Percentiles rank a stretch among this genome's conserved stretches.
These are phyloP conservation scores for Canavalia ensiformis DNA, from an alignment of 306 rosid species.

Conservation along the genomic window DNA sequence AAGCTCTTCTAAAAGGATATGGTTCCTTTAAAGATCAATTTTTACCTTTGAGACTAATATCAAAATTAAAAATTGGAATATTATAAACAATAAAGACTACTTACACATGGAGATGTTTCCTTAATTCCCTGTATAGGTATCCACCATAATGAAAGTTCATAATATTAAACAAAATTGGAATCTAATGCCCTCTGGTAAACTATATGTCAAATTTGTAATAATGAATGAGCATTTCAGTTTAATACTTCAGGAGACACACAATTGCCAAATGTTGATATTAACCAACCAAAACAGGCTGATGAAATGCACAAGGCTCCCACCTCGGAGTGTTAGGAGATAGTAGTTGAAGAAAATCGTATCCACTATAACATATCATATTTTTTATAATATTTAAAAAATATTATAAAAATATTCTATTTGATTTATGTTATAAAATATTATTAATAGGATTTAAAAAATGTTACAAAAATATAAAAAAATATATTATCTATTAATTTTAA, in stretches of 20 bases:
- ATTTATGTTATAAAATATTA: too few relatives aligned
- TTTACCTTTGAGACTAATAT: conserved; percentile 30
- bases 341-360: too few relatives aligned
- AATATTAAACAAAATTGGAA: conserved; percentile 12
- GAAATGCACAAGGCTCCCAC: too few relatives aligned
- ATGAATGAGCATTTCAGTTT: not conserved
- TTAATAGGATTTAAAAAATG: too few relatives aligned
- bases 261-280: not conserved
- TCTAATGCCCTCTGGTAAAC: conserved; percentile 6
- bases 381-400: too few relatives aligned
- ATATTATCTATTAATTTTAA: too few relatives aligned
- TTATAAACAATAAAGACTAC: conserved; percentile 16
- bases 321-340: too few relatives aligned
- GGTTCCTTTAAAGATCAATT: conserved; percentile 27
- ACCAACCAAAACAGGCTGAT: too few relatives aligned
- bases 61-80: conserved; percentile 33
- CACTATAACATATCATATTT: too few relatives aligned
- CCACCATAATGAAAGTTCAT: not conserved
- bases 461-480: too few relatives aligned
- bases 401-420: too few relatives aligned
- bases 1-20: conserved; percentile 26
- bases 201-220: not conserved
- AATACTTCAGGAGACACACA: not conserved
- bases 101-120: conserved; percentile 29
- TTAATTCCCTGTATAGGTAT: conserved; percentile 4